Evolutionary conservation across 1,284 basidiomycete genomes (phyloP).

Genomic region (Trametes polyzona): DNA sequence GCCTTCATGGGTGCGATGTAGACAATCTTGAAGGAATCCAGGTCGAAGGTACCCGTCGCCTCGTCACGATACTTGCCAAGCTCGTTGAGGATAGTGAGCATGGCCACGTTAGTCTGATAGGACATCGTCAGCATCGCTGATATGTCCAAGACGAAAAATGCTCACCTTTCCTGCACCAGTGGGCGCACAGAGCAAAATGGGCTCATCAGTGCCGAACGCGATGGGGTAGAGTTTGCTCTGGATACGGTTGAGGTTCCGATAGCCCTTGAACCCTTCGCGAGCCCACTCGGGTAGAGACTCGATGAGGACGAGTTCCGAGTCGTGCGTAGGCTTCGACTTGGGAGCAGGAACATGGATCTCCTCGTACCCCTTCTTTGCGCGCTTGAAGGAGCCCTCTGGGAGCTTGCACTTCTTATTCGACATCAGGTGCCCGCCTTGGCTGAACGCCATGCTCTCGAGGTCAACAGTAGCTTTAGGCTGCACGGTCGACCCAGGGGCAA

Average conservation of each 20-base stretch:
- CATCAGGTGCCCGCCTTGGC: conserved; percentile 96
- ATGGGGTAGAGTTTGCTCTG: conserved; percentile 93
- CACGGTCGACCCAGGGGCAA: conserved; percentile 86
- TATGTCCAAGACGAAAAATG: not conserved
- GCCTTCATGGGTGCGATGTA: conserved; percentile 99
- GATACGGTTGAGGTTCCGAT: conserved; percentile 88
- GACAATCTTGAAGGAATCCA: conserved; percentile 95
- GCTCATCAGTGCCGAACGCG: conserved; percentile 95
- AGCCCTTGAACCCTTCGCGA: conserved; percentile 79
- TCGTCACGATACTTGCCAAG: conserved; percentile 86
- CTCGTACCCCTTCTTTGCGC: conserved; percentile 95
- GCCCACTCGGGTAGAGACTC: conserved; percentile 86
- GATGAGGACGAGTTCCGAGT: conserved; percentile 80
- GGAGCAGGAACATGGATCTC: conserved; percentile 98
- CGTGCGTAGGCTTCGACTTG: conserved; percentile 72
- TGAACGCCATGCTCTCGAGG: conserved; percentile 94
- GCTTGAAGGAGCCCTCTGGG: conserved; percentile 97
- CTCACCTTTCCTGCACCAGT: conserved; percentile 97
- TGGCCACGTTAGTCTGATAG: conserved; percentile 93
- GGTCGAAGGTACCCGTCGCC: conserved; percentile 83
- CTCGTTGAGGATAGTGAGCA: conserved; percentile 91
- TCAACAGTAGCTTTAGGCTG: conserved; percentile 90
- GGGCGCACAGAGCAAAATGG: conserved; percentile 95
- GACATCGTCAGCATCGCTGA: not conserved
- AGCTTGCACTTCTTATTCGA: conserved; percentile 98